A percentile compares a stretch with the other conserved stretches of the same genome.
Evolutionary conservation across 306 rosid genomes (phyloP).

Genomic region (Lotus japonicus): DNA sequence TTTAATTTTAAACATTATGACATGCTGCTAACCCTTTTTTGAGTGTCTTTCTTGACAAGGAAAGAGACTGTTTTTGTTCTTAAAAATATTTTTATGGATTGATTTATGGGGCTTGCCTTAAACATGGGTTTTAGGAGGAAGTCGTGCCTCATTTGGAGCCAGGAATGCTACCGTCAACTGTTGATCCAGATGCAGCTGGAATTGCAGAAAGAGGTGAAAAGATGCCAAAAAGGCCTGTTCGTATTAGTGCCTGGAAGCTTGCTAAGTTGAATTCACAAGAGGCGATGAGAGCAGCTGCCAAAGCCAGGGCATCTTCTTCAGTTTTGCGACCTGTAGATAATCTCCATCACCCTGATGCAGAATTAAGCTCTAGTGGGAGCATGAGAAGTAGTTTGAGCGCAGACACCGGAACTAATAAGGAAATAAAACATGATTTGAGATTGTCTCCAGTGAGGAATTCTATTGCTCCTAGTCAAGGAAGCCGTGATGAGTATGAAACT

Average conservation of each 20-base stretch:
- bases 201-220: conserved; percentile 62
- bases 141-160: conserved; percentile 98
- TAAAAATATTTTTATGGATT: not conserved
- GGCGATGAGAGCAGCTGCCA: conserved; percentile 85
- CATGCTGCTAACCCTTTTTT: not conserved
- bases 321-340: conserved; percentile 79
- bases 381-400: conserved; percentile 86
- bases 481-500: conserved; percentile 86
- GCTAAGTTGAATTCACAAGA: conserved; percentile 86
- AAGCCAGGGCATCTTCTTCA: conserved; percentile 97
- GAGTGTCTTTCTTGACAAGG: conserved; percentile 11
- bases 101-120: conserved; percentile 17
- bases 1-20: not conserved
- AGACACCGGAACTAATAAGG: conserved; percentile 66
- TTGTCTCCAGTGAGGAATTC: conserved; percentile 64
- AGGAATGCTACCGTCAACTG: conserved; percentile 92
- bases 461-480: conserved; percentile 81
- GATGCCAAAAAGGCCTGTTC: conserved; percentile 70
- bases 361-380: conserved; percentile 88
- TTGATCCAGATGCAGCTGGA: conserved; percentile 94
- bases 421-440: conserved; percentile 53
- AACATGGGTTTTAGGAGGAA: conserved; percentile 65
- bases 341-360: conserved; percentile 50
- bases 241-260: conserved; percentile 91
- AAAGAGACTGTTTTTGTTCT: not conserved